phyloP scores from a whole-genome alignment of 1,284 basidiomycete species.

The Microbotryum intermedium region DNA sequence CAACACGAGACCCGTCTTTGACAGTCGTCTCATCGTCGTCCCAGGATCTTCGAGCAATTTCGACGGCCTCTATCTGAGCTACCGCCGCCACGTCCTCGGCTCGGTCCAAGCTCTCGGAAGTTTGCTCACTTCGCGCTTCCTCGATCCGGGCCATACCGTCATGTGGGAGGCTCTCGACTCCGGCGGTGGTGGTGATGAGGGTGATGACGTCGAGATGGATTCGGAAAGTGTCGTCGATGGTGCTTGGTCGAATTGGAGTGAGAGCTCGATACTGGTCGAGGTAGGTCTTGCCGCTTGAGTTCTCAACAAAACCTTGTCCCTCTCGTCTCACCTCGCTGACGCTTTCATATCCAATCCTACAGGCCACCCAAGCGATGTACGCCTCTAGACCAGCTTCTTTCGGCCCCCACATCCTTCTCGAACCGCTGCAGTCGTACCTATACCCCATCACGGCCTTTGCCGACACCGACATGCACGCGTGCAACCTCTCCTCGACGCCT shows the following conservation, averaged over 20 bases:
- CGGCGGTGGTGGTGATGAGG: no score
- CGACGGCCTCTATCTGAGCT: no score
- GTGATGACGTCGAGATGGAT: neutral
- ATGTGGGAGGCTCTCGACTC: neutral
- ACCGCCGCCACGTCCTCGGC: no score
- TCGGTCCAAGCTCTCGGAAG: no score
- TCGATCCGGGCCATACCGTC: no score
- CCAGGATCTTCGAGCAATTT: no score
- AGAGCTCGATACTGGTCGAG: constrained; percentile 67
- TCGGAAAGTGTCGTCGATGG: neutral
- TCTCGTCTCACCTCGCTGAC: neutral
- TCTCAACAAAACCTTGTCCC: constrained; percentile 47
- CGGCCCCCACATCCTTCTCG: constrained; percentile 58
- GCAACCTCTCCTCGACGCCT: neutral
- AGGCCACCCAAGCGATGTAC: constrained; percentile 36
- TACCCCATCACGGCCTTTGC: constrained; percentile 67
- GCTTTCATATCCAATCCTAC: neutral
- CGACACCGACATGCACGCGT: constrained; percentile 42
- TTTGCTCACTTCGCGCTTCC: no score
- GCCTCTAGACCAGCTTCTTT: constrained; percentile 60
- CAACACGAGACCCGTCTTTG: no score
- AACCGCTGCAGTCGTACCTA: constrained; percentile 60
- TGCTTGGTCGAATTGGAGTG: constrained; percentile 51
- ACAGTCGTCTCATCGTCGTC: no score
- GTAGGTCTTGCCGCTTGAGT: constrained; percentile 61